phyloP scores from a whole-genome alignment of 1,139 yeast species.

The Pichia sp. region DNA sequence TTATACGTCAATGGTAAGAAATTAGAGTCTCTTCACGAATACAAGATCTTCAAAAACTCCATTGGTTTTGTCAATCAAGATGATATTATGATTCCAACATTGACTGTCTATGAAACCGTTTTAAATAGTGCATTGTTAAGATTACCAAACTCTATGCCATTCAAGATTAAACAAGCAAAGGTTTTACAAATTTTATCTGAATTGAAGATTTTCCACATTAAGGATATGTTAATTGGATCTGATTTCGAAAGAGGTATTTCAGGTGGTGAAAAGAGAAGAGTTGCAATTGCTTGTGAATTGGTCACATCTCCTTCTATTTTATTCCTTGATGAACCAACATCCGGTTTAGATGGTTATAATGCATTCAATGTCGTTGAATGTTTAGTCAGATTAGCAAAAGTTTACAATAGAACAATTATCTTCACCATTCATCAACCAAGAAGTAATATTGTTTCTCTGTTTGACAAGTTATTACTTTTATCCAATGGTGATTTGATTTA shows the following conservation, averaged over 20 bases:
- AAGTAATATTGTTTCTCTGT: slow-evolving; percentile 87
- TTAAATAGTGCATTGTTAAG: slow-evolving; percentile 87
- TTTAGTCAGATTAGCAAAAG: slow-evolving; percentile 74
- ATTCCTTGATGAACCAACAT: slow-evolving; percentile 88
- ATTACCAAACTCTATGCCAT: slow-evolving; percentile 76
- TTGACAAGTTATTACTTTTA: slow-evolving; percentile 76
- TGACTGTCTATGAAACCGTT: slow-evolving; percentile 95
- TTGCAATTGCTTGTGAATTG: slow-evolving; percentile 85
- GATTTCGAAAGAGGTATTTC: slow-evolving; percentile 91
- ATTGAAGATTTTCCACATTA: slow-evolving; percentile 76
- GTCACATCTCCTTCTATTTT: slow-evolving; percentile 83
- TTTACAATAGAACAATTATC: slow-evolving; percentile 81
- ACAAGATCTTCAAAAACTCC: slow-evolving; percentile 53
- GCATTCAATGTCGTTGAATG: slow-evolving; percentile 90
- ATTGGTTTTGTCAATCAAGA: slow-evolving; percentile 99
- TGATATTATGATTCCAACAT: slow-evolving; percentile 84
- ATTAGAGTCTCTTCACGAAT: slow-evolving; percentile 33
- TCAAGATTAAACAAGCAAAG: slow-evolving; percentile 68
- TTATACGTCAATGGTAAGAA: slow-evolving; percentile 72
- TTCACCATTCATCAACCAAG: slow-evolving; percentile 98
- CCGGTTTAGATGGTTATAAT: slow-evolving; percentile 92
- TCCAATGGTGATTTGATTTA: slow-evolving; percentile 86
- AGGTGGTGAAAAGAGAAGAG: slow-evolving; percentile 91
- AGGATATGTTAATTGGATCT: slow-evolving; percentile 85
- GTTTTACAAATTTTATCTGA: slow-evolving; percentile 86